A percentile compares a stretch with the other conserved stretches of the same genome.
phyloP scores from a whole-genome alignment of 1,139 yeast species.

The Suhomyces terraborum region DNA sequence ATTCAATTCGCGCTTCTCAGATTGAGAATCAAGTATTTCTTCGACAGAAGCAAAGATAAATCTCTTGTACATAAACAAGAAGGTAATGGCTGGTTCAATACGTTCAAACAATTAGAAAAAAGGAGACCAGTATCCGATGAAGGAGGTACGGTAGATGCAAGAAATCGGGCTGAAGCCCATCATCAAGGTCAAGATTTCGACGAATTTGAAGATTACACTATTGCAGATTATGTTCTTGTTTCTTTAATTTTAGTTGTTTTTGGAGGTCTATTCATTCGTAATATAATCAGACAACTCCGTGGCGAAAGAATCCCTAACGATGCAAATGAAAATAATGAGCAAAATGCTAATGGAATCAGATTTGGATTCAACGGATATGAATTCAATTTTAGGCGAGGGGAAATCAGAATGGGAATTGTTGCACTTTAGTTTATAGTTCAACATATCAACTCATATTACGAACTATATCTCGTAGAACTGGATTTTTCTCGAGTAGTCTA shows the following conservation, averaged over 20 bases:
- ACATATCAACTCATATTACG: constrained; percentile 16
- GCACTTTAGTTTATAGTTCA: constrained; percentile 27
- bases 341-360: constrained; percentile 11
- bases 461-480: constrained; percentile 30
- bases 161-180: constrained; percentile 35
- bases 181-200: constrained; percentile 35
- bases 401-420: constrained; percentile 42
- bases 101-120: constrained; percentile 35
- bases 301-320: constrained; percentile 21
- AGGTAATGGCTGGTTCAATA: constrained; percentile 38
- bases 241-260: constrained; percentile 34
- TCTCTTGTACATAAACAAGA: constrained; percentile 21
- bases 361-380: constrained; percentile 22
- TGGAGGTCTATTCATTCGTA: constrained; percentile 31
- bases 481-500: constrained; percentile 23
- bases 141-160: constrained; percentile 14
- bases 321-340: constrained; percentile 1
- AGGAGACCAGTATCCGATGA: constrained; percentile 9
- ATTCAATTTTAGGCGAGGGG: constrained; percentile 31
- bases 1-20: constrained; percentile 42
- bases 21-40: constrained; percentile 39
- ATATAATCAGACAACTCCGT: constrained; percentile 31
- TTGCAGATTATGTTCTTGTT: constrained; percentile 39
- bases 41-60: constrained; percentile 27
- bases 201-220: constrained; percentile 27